Conservation (phyloP, 208 protist genomes). For the Endotrypanum monterogeii region DNA sequence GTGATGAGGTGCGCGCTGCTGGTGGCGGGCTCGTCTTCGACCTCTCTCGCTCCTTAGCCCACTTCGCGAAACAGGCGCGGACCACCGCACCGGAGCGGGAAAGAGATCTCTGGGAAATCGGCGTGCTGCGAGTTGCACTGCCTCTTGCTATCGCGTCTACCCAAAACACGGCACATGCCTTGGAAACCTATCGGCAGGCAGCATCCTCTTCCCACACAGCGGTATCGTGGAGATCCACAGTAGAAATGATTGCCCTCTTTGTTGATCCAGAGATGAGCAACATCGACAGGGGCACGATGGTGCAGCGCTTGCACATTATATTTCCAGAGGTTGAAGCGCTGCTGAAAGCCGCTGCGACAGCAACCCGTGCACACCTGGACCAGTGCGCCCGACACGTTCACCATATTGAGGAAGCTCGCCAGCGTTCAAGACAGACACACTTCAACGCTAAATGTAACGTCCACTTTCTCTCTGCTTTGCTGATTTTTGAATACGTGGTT, state of each 20-base stretch:
- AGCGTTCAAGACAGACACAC: constrained; percentile 16
- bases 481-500: constrained; percentile 73
- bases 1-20: constrained; percentile 10
- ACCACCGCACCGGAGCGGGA: constrained; percentile 14
- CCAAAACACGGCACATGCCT: constrained; percentile 1
- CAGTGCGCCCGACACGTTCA: background rate
- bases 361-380: constrained; percentile 12
- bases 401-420: constrained; percentile 7
- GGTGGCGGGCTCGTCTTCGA: constrained; percentile 69
- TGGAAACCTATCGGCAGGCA: background rate
- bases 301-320: constrained; percentile 34
- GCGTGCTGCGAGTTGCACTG: constrained; percentile 41
- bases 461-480: constrained; percentile 65
- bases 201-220: constrained; percentile 40
- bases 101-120: constrained; percentile 41
- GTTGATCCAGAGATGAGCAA: constrained; percentile 49
- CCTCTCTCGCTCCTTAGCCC: constrained; percentile 57
- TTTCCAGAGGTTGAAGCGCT: constrained; percentile 33
- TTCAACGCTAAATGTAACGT: constrained; percentile 57
- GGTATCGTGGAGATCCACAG: constrained; percentile 57
- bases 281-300: constrained; percentile 28
- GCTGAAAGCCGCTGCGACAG: constrained; percentile 11
- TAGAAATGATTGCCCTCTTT: constrained; percentile 53
- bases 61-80: constrained; percentile 47
- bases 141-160: constrained; percentile 43